Evolutionary conservation across 2,329 filamentous ascomycete genomes (phyloP).

Genomic region (Calonectria leucothoes): DNA sequence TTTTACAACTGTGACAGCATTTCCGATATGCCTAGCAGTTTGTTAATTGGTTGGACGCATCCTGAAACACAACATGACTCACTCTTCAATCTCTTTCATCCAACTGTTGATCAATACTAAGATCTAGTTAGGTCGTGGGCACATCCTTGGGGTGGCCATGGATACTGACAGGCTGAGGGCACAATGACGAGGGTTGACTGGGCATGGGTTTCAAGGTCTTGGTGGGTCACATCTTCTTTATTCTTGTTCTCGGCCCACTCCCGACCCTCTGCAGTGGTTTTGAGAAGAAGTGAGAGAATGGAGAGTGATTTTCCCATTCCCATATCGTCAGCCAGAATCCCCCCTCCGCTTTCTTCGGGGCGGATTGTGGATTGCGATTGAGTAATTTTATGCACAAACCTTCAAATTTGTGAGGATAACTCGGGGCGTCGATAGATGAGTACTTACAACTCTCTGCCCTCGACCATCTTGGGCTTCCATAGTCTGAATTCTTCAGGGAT

Average conservation of each 20-base stretch:
- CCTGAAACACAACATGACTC: background rate
- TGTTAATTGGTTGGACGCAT: background rate
- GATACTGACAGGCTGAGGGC: slow-evolving; percentile 52
- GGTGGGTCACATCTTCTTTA: slow-evolving; percentile 23
- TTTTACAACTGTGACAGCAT: background rate
- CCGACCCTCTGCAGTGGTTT: slow-evolving; percentile 50
- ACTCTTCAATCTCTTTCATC: slow-evolving; percentile 53
- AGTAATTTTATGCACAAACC: slow-evolving; percentile 55
- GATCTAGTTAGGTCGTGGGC: background rate
- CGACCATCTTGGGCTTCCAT: slow-evolving; percentile 43
- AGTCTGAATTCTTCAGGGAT: slow-evolving; percentile 45
- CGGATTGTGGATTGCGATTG: slow-evolving; percentile 42
- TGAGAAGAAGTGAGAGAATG: slow-evolving; percentile 60
- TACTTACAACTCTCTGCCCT: slow-evolving; percentile 42
- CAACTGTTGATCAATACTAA: slow-evolving; percentile 55
- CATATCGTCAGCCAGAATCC: slow-evolving; percentile 72
- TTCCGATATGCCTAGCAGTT: background rate
- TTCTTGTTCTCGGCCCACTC: slow-evolving; percentile 47
- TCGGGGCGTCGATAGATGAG: fast-evolving
- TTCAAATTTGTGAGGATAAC: slow-evolving; percentile 14
- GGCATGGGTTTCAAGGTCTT: slow-evolving; percentile 35
- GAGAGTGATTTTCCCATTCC: slow-evolving; percentile 69
- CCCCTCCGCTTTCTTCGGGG: slow-evolving; percentile 51
- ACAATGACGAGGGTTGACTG: slow-evolving; percentile 58
- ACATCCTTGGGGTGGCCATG: background rate